Conservation (phyloP, 2,329 filamentous ascomycete species). For the Stromatinia cepivora region DNA sequence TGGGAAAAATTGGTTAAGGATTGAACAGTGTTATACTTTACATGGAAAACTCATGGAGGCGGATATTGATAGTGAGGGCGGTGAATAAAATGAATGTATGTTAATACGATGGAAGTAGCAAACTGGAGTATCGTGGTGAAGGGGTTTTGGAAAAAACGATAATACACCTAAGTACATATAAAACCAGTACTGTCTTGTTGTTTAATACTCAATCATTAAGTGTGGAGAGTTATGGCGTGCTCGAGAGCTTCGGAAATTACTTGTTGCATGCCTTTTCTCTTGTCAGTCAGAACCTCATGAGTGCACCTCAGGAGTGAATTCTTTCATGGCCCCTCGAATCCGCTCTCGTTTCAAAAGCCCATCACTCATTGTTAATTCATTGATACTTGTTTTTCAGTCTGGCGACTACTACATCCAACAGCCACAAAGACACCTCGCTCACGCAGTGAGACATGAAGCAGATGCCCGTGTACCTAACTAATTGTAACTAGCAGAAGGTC, state of each 20-base stretch:
- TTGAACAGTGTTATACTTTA: background rate
- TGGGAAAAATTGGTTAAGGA: conserved; percentile 1
- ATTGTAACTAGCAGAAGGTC: too few species aligned
- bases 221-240: background rate
- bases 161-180: background rate
- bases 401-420: background rate
- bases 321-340: background rate
- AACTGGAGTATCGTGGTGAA: background rate
- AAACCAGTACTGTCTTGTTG: background rate
- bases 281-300: background rate
- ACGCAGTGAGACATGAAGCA: too few species aligned
- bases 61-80: background rate
- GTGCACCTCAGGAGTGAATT: too few species aligned
- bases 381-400: background rate
- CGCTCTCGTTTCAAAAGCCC: background rate
- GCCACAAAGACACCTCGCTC: background rate
- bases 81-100: background rate
- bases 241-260: background rate
- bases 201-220: background rate
- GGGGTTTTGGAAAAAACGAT: background rate
- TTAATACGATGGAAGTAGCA: conserved; percentile 11
- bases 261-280: background rate
- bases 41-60: background rate
- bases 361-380: background rate
- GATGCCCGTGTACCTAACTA: background rate